Evolutionary conservation across 306 rosid genomes (phyloP).

Genomic region (Dicorynia guianensis): DNA sequence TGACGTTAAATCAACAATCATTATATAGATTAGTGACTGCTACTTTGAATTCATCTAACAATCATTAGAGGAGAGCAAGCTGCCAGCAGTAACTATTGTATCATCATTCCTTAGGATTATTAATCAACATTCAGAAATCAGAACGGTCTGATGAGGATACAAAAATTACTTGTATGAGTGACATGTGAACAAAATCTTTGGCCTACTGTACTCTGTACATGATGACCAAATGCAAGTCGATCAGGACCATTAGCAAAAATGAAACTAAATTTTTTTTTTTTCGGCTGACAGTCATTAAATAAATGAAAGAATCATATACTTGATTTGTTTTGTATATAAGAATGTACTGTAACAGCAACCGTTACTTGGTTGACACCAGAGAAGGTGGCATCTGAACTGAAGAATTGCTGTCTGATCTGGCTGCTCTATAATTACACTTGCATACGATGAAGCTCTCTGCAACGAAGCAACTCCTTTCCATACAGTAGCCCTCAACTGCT

Average conservation of each 20-base stretch:
- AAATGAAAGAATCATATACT: slow-evolving; percentile 74
- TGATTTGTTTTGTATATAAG: slow-evolving; percentile 44
- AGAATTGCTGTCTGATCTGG: slow-evolving; percentile 30
- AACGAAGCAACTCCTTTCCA: slow-evolving; percentile 25
- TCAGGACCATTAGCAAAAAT: slow-evolving; percentile 50
- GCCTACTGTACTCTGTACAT: slow-evolving; percentile 35
- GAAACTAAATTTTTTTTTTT: slow-evolving; percentile 19
- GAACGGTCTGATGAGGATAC: too few relatives aligned
- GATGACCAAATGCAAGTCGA: slow-evolving; percentile 39
- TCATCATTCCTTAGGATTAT: too few relatives aligned
- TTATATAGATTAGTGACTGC: too few relatives aligned
- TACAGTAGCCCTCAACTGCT: slow-evolving; percentile 29
- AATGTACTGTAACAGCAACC: slow-evolving; percentile 44
- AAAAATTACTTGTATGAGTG: neutral
- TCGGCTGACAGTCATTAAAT: slow-evolving; percentile 43
- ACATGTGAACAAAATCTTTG: slow-evolving; percentile 39
- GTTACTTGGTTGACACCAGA: slow-evolving; percentile 1
- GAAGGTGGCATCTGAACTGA: slow-evolving; percentile 36
- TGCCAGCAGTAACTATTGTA: too few relatives aligned
- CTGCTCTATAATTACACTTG: slow-evolving; percentile 40
- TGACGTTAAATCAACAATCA: too few relatives aligned
- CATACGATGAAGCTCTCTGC: slow-evolving; percentile 34
- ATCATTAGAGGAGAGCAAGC: too few relatives aligned
- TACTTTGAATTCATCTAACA: too few relatives aligned
- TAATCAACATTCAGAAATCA: too few relatives aligned